These are phyloP conservation scores for Kwoniella sp. DNA, from an alignment of 768 basidiomycete genomes.

Conservation along the genomic window DNA sequence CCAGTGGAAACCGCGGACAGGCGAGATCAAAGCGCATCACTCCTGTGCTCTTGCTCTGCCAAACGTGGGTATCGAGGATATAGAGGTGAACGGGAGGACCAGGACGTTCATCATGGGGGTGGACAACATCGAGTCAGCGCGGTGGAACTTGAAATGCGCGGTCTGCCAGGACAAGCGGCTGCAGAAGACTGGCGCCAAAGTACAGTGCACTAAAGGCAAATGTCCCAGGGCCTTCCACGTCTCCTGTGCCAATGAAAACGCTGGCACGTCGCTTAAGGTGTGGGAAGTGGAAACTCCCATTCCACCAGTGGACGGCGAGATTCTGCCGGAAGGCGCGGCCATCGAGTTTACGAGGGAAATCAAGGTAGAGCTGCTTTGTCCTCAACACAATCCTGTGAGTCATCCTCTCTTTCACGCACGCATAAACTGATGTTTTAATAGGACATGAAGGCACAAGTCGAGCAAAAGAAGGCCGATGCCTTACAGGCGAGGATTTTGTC, in stretches of 20 bases:
- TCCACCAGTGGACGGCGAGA: constrained; percentile 23
- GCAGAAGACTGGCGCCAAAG: constrained; percentile 47
- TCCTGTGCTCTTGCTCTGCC: constrained; percentile 75
- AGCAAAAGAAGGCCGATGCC: constrained; percentile 68
- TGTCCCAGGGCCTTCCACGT: constrained; percentile 92
- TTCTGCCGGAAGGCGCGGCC: constrained; percentile 15
- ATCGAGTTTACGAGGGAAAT: constrained; percentile 60
- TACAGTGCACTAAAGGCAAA: constrained; percentile 88
- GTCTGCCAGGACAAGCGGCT: constrained; percentile 64
- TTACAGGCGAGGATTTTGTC: constrained; percentile 67
- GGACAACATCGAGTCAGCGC: constrained; percentile 78
- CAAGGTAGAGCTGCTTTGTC: constrained; percentile 70
- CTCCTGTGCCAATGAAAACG: constrained; percentile 69
- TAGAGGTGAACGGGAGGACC: constrained; percentile 39
- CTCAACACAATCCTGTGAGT: constrained; percentile 85
- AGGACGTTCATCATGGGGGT: constrained; percentile 67
- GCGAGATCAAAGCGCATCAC: constrained; percentile 63
- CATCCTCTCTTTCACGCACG: not conserved
- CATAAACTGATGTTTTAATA: constrained; percentile 40
- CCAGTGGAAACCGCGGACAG: constrained; percentile 52
- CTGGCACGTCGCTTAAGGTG: constrained; percentile 28
- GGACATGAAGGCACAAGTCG: constrained; percentile 71
- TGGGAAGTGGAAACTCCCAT: constrained; percentile 36
- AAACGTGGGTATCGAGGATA: constrained; percentile 79
- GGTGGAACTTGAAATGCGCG: constrained; percentile 96